Percentiles rank a stretch among this genome's conserved stretches.
phyloP scores from a whole-genome alignment of 2,329 filamentous ascomycete species.

The Fusarium oligoseptatum region DNA sequence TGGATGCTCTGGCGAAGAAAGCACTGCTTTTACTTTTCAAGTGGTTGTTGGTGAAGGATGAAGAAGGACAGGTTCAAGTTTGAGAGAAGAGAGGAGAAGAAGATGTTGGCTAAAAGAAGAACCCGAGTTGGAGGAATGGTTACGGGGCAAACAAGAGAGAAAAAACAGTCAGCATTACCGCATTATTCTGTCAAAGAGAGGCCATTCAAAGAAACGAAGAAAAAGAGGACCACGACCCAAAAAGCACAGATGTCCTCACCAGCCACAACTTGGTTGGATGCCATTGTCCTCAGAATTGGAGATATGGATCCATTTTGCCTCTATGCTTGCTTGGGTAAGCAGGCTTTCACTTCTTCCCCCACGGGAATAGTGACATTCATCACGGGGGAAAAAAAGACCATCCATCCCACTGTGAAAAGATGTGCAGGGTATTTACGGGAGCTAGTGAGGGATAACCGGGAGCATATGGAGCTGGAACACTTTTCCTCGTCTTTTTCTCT shows the following conservation, averaged over 20 bases:
- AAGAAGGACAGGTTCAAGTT: background rate
- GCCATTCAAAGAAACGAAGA: slow-evolving; percentile 10
- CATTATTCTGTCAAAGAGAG: slow-evolving; percentile 23
- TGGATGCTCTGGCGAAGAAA: slow-evolving; percentile 7
- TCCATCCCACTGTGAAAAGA: background rate
- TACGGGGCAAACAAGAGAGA: slow-evolving; percentile 18
- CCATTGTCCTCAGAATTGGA: slow-evolving; percentile 7
- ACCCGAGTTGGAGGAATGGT: slow-evolving; percentile 13
- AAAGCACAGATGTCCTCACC: slow-evolving; percentile 30
- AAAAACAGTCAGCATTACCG: slow-evolving; percentile 18
- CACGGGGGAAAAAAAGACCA: background rate
- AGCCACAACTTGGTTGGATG: slow-evolving; percentile 25
- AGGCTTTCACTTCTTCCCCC: background rate
- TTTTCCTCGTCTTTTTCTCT: slow-evolving; percentile 8
- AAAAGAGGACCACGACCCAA: background rate
- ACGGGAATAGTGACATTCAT: slow-evolving; percentile 15
- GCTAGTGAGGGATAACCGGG: slow-evolving; percentile 19
- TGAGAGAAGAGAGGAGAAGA: background rate
- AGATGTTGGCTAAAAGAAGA: slow-evolving; percentile 9
- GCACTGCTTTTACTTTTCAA: background rate
- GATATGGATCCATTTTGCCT: background rate
- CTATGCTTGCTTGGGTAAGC: slow-evolving; percentile 1
- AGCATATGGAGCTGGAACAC: background rate
- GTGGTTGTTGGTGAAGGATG: background rate
- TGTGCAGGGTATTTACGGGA: slow-evolving; percentile 21